These are phyloP conservation scores for Novymonas esmeraldas DNA, from an alignment of 208 protist species.

Conservation along the genomic window DNA sequence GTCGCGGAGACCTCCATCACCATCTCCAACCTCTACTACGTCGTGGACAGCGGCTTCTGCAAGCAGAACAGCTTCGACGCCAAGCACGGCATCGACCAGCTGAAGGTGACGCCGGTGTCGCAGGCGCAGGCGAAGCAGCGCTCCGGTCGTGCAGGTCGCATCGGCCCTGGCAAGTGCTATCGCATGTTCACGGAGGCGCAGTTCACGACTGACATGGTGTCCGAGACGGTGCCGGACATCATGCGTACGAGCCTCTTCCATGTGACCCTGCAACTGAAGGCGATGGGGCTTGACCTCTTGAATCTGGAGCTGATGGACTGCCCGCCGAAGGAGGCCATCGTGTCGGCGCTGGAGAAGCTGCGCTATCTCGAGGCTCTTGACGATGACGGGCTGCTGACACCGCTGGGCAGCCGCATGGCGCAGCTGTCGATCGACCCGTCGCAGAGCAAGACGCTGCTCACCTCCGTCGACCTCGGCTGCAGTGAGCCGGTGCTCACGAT, in stretches of 20 bases:
- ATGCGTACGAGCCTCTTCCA: conserved; percentile 98
- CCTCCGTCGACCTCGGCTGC: conserved; percentile 96
- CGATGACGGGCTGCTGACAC: conserved; percentile 98
- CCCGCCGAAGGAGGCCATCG: conserved; percentile 94
- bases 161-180: conserved; percentile 97
- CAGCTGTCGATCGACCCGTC: conserved; percentile 99
- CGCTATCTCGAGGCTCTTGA: conserved; percentile 98
- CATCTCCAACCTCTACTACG: conserved; percentile 99
- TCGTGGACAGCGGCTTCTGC: conserved; percentile 97
- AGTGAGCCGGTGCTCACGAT: conserved; percentile 98
- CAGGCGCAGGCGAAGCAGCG: conserved; percentile 97
- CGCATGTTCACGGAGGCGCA: conserved; percentile 97
- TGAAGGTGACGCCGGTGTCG: conserved; percentile 97
- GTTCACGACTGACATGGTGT: conserved; percentile 96
- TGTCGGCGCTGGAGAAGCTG: conserved; percentile 96
- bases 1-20: conserved; percentile 99
- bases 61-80: conserved; percentile 99
- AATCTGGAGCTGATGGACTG: conserved; percentile 98
- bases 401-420: conserved; percentile 98
- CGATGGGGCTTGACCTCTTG: conserved; percentile 98
- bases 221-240: conserved; percentile 97
- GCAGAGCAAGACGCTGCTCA: conserved; percentile 98
- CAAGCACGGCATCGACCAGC: conserved; percentile 96
- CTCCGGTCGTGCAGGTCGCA: conserved; percentile 95
- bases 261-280: conserved; percentile 97